Base-by-base conservation (phyloP, 106 monocot species). In the Allium cepa region DNA sequence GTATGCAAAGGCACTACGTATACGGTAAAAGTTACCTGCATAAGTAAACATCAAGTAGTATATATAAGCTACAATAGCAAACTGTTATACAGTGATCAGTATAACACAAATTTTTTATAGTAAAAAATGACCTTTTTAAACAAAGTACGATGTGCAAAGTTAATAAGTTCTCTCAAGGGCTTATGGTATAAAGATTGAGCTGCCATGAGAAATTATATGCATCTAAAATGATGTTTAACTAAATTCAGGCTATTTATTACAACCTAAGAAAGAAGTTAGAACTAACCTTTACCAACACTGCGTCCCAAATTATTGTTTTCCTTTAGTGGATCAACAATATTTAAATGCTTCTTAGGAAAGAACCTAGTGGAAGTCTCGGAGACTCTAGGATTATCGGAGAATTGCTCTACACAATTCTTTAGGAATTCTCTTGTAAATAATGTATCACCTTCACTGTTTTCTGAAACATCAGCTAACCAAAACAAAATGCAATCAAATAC, bases 231-330 rank as follows among this genome's bases (percentile, higher is more conserved):
- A 22, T 0, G 22, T 22, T 22, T 22, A 22, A 22, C 22, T 22
- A 22, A 22, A 22, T 22, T 22, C 22, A 22, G 22, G 1, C 22
- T 22, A 22, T 22, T 22, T 22, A 22, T 22, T 22, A 22, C 22
- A 22, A 22, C 22, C 22, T 22, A 36, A 36, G 5, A 36, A 36
- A 36, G 5, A 36, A 36, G 3, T 4, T 4, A 53, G 49, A 26
- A 67, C 64, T 48, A 92, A 99, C 76, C 79, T 84, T 69, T 92
- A 70, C 83, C 86, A 8, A 96, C 88, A 66, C 95, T 96, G 36
- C 95, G 88, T 3, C 95, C 95, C 50, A 96, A 88, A 79, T 96
- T 96, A 69, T 96, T 96, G 59, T 74, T 83, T 67, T 80, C 87
- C 74, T 76, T 91, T 71, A 96, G 58, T 50, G 95, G 95, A 75